phyloP scores from a whole-genome alignment of 2,329 filamentous ascomycete species.

The Ceratocystis lukuohia region DNA sequence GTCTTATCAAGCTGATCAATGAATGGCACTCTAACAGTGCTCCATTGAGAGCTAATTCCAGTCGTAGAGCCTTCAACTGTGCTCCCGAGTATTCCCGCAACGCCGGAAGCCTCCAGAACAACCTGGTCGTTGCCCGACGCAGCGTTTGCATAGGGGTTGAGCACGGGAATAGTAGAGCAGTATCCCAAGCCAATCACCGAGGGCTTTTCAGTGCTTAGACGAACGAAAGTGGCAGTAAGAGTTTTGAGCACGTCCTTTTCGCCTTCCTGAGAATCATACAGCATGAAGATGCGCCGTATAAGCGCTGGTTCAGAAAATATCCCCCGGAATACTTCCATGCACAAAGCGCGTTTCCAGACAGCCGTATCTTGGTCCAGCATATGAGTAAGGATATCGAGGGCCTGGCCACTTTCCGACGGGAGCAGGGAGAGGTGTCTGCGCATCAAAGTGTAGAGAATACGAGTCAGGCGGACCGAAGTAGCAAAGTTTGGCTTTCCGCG shows the following conservation, averaged over 20 bases:
- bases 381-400: slow-evolving; percentile 67
- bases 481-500: slow-evolving; percentile 69
- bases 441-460: slow-evolving; percentile 71
- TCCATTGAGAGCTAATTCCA: slow-evolving; percentile 87
- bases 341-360: slow-evolving; percentile 76
- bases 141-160: slow-evolving; percentile 40
- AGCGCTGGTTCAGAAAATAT: slow-evolving; percentile 72
- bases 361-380: slow-evolving; percentile 75
- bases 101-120: slow-evolving; percentile 76
- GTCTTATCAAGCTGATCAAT: slow-evolving; percentile 91
- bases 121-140: slow-evolving; percentile 61
- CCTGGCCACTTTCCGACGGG: slow-evolving; percentile 67
- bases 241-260: slow-evolving; percentile 68
- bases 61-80: slow-evolving; percentile 52
- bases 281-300: slow-evolving; percentile 63
- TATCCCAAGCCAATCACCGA: slow-evolving; percentile 74
- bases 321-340: slow-evolving; percentile 79
- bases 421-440: slow-evolving; percentile 64
- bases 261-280: slow-evolving; percentile 62
- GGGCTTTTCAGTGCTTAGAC: slow-evolving; percentile 82
- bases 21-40: slow-evolving; percentile 69
- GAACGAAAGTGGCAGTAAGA: slow-evolving; percentile 78
- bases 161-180: slow-evolving; percentile 70
- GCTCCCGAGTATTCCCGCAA: slow-evolving; percentile 74
- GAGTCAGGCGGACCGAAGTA: slow-evolving; percentile 65